phyloP scores from a whole-genome alignment of 495 filamentous ascomycete genomes.

The Apiosordaria backusii region DNA sequence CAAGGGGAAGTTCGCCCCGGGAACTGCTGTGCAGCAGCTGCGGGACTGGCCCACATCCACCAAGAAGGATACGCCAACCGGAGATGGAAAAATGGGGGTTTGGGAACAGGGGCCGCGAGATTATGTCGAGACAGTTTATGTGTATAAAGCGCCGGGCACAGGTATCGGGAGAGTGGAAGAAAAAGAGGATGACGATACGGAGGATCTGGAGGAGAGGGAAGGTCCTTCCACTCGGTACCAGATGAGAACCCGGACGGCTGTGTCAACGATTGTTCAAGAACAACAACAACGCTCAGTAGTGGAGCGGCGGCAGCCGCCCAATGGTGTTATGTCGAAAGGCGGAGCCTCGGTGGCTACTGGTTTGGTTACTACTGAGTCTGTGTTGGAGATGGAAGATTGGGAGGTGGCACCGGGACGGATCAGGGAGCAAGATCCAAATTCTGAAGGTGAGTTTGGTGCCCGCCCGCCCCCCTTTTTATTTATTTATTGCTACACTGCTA shows the following conservation, averaged over 20 bases:
- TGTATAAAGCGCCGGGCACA: no score
- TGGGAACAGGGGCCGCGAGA: no score
- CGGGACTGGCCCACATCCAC: no score
- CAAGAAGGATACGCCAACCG: no score
- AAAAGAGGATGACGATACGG: background rate
- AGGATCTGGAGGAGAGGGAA: no score
- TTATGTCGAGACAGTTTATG: no score
- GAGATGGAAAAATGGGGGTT: no score
- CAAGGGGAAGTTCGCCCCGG: no score
- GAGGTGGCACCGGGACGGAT: slow-evolving; percentile 27
- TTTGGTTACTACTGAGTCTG: slow-evolving; percentile 15
- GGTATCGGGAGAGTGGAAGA: no score
- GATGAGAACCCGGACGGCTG: background rate
- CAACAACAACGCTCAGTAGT: background rate
- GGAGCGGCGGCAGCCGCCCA: background rate
- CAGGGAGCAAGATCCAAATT: slow-evolving; percentile 8
- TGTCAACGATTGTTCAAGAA: background rate
- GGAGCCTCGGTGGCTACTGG: background rate
- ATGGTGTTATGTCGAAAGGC: background rate
- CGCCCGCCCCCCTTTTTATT: no score
- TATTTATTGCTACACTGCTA: background rate
- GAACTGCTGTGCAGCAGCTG: no score
- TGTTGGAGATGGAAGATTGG: slow-evolving; percentile 39
- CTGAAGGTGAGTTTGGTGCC: slow-evolving; percentile 32
- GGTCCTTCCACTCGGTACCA: background rate